Conservation (phyloP, 805 yeast species). For the Candida verbasci region DNA sequence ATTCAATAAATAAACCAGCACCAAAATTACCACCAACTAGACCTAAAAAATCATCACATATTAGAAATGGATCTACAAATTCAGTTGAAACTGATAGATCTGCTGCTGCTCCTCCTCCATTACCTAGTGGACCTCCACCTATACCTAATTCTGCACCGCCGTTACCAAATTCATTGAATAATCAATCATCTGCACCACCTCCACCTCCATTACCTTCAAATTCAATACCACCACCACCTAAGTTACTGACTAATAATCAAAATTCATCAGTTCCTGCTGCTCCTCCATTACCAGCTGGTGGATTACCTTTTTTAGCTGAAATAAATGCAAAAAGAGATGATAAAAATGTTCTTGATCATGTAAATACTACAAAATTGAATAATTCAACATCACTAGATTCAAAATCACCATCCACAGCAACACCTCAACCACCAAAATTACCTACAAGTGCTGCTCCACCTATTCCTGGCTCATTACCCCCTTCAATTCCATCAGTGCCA, state of each 20-base stretch:
- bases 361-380: slow-evolving; percentile 12
- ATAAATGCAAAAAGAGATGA: slow-evolving; percentile 55
- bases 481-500: slow-evolving; percentile 13
- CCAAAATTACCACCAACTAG: slow-evolving; percentile 39
- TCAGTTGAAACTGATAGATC: slow-evolving; percentile 17
- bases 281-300: slow-evolving; percentile 24
- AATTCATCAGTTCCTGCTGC: slow-evolving; percentile 10
- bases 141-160: slow-evolving; percentile 15
- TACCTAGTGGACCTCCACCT: slow-evolving; percentile 15
- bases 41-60: slow-evolving; percentile 36
- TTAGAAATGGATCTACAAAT: slow-evolving; percentile 19
- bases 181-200: slow-evolving; percentile 9
- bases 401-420: slow-evolving; percentile 11
- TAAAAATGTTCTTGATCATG: slow-evolving; percentile 42
- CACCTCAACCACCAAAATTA: slow-evolving; percentile 14
- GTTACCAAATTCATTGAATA: slow-evolving; percentile 9
- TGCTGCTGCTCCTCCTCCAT: slow-evolving; percentile 13
- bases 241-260: neutral
- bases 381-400: slow-evolving; percentile 12
- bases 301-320: slow-evolving; percentile 54
- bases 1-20: slow-evolving; percentile 5
- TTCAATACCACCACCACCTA: slow-evolving; percentile 5
- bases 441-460: slow-evolving; percentile 12
- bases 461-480: slow-evolving; percentile 11
- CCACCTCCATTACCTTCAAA: slow-evolving; percentile 11